Evolutionary conservation across 306 rosid species (phyloP).

Genomic region (Trifolium repens): DNA sequence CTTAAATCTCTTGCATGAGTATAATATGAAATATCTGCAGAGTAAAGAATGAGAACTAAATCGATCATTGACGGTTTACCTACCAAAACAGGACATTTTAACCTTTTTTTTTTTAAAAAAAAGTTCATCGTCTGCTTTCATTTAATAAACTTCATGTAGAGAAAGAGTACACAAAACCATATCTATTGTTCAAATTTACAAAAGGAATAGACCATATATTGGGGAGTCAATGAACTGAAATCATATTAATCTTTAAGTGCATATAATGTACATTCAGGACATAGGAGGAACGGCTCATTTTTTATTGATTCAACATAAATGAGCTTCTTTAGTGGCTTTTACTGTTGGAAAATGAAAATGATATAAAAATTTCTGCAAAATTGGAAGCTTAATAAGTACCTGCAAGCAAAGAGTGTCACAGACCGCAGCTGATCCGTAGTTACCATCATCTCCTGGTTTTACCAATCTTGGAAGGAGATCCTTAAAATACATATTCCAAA

Average conservation of each 20-base stretch:
- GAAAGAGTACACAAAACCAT: too few species aligned
- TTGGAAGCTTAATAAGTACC: slow-evolving; percentile 42
- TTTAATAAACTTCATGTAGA: too few species aligned
- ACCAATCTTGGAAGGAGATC: slow-evolving; percentile 66
- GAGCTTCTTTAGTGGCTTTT: slow-evolving; percentile 2
- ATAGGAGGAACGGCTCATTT: neutral
- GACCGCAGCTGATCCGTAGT: slow-evolving; percentile 61
- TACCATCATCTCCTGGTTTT: slow-evolving; percentile 54
- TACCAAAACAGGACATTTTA: too few species aligned
- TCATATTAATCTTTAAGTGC: neutral
- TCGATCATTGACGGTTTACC: too few species aligned
- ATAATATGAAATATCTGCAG: neutral
- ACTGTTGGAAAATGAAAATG: neutral
- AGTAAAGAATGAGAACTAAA: too few species aligned
- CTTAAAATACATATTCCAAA: slow-evolving; percentile 59
- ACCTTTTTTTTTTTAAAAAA: too few species aligned
- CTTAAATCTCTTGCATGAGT: neutral
- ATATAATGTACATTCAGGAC: neutral
- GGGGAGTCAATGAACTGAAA: neutral
- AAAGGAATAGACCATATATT: neutral
- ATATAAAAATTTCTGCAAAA: neutral
- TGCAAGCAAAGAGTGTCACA: slow-evolving; percentile 69
- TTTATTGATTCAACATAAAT: neutral
- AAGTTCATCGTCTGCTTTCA: too few species aligned
- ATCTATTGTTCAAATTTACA: neutral